Percentiles rank a stretch among this genome's conserved stretches.
These are phyloP conservation scores for Aspergillus felis DNA, from an alignment of 2,329 filamentous ascomycete genomes.

Conservation along the genomic window DNA sequence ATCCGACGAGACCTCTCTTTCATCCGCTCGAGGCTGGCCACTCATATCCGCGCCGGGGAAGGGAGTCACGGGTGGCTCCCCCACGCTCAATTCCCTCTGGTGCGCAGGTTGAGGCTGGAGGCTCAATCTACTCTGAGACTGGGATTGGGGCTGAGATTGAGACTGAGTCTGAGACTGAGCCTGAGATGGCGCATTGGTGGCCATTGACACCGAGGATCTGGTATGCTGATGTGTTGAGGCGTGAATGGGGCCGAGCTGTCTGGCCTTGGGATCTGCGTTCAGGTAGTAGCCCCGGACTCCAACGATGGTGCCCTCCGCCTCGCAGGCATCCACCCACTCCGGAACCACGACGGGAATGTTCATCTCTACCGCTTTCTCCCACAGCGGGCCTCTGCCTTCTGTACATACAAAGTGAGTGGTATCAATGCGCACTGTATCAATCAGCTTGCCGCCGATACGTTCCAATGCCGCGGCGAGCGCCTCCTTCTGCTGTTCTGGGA, in stretches of 20 bases:
- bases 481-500: slow-evolving; percentile 70
- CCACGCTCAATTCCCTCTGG: slow-evolving; percentile 19
- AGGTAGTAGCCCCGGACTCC: slow-evolving; percentile 95
- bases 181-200: slow-evolving; percentile 20
- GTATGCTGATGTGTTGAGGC: slow-evolving; percentile 31
- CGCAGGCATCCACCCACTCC: slow-evolving; percentile 97
- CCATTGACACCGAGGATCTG: slow-evolving; percentile 27
- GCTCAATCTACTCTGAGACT: slow-evolving; percentile 22
- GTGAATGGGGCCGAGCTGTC: slow-evolving; percentile 45
- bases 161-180: slow-evolving; percentile 18
- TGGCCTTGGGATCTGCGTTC: slow-evolving; percentile 69
- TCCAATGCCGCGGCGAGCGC: slow-evolving; percentile 71
- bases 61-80: slow-evolving; percentile 30
- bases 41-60: slow-evolving; percentile 30
- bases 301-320: slow-evolving; percentile 85
- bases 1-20: slow-evolving; percentile 25
- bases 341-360: slow-evolving; percentile 96
- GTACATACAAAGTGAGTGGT: slow-evolving; percentile 98
- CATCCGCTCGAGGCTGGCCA: slow-evolving; percentile 23
- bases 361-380: slow-evolving; percentile 97
- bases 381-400: slow-evolving; percentile 80
- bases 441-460: slow-evolving; percentile 86
- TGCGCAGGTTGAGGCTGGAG: slow-evolving; percentile 17
- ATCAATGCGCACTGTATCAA: slow-evolving; percentile 87
- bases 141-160: slow-evolving; percentile 14